Base-by-base conservation (phyloP, 805 yeast genomes). In the Teunomyces atbi region DNA sequence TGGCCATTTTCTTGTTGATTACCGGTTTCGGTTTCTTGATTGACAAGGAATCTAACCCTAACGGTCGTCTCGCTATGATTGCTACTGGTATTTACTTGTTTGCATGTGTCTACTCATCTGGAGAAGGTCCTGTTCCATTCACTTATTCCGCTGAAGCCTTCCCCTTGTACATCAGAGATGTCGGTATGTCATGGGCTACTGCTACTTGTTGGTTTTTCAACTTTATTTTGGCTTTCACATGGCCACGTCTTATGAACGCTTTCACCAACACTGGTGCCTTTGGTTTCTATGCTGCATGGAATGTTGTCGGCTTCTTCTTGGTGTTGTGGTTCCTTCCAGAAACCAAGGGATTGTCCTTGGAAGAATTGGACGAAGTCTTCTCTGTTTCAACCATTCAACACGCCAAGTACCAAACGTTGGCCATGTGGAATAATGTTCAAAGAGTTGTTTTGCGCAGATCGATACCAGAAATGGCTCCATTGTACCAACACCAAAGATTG, bases 91-190 rank as follows among this genome's bases (percentile, higher is more conserved):
- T 89, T 47, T 89, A 89, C 62, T 60, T 89, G 28, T 88, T 78
- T 65, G 73, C 88, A 0, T 76, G 81, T 36, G 84, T 85, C 46
- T 89, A 89, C 66, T 86, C 95, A 0, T 81, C 86, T 4, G 92
- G 95, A 45, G 89, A 86, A 64, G 96, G 96, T 39, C 95, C 94
- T 12, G 94, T 89, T 38, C 95, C 96, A 3, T 89, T 88, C 70
- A 85, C 94, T 2, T 86, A 89, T 60, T 83, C 90, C 21, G 95
- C 96, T 8, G 96, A 89, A 65, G 86, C 85, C 56, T 79, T 71
- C 85, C 89, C 92, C 49, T 72, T 87, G 58, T 84, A 85, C 59
- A 79, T 86, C 50, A 80, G 95, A 67, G 90, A 88, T 54, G 68
- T 86, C 43, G 91, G 92, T 45, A 84, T 89, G 83, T 82, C 90